Evolutionary conservation across 1,284 basidiomycete genomes (phyloP).

Genomic region (Athelia sp.): DNA sequence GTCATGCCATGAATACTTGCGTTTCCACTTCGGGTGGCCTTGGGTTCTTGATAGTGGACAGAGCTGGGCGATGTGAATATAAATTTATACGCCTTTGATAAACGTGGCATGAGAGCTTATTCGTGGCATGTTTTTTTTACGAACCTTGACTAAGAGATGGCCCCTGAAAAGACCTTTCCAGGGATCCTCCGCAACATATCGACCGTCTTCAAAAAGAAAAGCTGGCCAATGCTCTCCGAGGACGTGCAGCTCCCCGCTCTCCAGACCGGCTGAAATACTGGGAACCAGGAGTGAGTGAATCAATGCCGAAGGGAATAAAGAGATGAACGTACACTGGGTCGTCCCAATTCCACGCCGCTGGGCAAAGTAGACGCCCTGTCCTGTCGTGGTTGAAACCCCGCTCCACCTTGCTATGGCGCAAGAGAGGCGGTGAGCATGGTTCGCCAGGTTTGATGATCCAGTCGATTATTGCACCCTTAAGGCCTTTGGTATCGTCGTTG

Average conservation of each 20-base stretch:
- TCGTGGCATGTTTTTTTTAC: not conserved
- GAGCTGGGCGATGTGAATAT: not conserved
- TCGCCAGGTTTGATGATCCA: slow-evolving; percentile 1
- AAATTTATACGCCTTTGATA: not conserved
- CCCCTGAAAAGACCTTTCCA: not conserved
- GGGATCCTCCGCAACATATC: not conserved
- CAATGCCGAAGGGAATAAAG: not conserved
- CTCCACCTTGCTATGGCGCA: slow-evolving; percentile 3
- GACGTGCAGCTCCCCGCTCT: not conserved
- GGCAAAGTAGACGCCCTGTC: slow-evolving; percentile 6
- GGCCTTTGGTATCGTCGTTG: slow-evolving; percentile 6
- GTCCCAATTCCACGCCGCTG: slow-evolving; percentile 5
- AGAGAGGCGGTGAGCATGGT: slow-evolving; percentile 3
- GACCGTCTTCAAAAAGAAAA: not conserved
- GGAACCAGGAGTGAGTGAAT: not conserved
- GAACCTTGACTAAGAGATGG: not conserved
- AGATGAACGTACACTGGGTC: slow-evolving; percentile 1
- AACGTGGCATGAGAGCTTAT: not conserved
- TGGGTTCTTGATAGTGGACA: not conserved
- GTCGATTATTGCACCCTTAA: slow-evolving; percentile 5
- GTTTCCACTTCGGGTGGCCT: not conserved
- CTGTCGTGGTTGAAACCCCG: slow-evolving; percentile 4
- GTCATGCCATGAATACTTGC: not conserved
- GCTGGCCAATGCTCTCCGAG: not conserved
- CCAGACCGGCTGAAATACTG: not conserved